These are phyloP conservation scores for Globisporangium nodosum DNA, from an alignment of 352 stramenopile species.

Conservation along the genomic window DNA sequence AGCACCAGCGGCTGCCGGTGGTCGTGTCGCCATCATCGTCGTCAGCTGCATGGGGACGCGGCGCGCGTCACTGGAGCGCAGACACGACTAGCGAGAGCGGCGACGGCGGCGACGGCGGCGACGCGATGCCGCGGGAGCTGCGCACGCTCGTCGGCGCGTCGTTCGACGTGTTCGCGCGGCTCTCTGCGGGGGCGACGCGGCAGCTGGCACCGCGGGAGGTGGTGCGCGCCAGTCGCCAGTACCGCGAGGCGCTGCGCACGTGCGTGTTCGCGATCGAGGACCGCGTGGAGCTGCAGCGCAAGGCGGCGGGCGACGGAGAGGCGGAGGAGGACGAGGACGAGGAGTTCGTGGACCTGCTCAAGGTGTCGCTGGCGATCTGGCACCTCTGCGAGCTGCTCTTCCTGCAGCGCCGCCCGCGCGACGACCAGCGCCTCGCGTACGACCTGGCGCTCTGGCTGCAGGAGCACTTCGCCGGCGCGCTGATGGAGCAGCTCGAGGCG, in stretches of 20 bases:
- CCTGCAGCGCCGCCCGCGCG: conserved; percentile 44
- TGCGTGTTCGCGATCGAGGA: conserved; percentile 66
- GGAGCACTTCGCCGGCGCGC: conserved; percentile 56
- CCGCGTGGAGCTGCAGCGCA: conserved; percentile 22
- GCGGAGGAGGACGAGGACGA: conserved; percentile 26
- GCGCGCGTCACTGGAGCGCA: conserved; percentile 33
- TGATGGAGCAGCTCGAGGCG: conserved; percentile 47
- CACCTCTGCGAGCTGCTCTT: conserved; percentile 76
- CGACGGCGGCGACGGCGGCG: conserved; percentile 4
- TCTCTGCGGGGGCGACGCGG: conserved; percentile 12
- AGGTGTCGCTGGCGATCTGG: conserved; percentile 75
- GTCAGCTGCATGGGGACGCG: conserved; percentile 42
- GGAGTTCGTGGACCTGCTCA: conserved; percentile 58
- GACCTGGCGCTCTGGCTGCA: conserved; percentile 70
- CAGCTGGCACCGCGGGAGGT: conserved; percentile 23
- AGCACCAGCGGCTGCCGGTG: conserved; percentile 7
- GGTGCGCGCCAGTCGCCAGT: conserved; percentile 55
- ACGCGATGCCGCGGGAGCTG: conserved; percentile 49
- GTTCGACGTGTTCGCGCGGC: conserved; percentile 48
- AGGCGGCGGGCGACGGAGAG: background rate
- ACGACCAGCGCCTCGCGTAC: conserved; percentile 59
- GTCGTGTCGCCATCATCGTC: conserved; percentile 2
- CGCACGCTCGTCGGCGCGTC: conserved; percentile 51
- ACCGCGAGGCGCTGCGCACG: conserved; percentile 62
- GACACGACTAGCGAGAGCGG: background rate